A percentile compares a stretch with the other conserved stretches of the same genome.
Evolutionary conservation across 768 basidiomycete species (phyloP).

Genomic region (Trametes maxima): DNA sequence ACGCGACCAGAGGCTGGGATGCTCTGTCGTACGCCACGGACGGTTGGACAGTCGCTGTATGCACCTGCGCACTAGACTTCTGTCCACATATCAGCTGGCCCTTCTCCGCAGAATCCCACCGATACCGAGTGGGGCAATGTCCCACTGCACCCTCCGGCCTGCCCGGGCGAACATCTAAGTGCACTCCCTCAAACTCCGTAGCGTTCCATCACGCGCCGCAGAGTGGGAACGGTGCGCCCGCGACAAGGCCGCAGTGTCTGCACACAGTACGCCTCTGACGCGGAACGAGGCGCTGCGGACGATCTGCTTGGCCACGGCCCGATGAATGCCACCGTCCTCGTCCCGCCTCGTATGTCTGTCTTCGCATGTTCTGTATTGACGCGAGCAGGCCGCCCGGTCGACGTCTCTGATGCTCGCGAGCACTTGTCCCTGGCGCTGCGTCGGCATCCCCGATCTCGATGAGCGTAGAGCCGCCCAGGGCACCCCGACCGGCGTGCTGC

Average conservation of each 20-base stretch:
- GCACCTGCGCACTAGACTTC: no score
- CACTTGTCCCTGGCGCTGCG: slow-evolving; percentile 1
- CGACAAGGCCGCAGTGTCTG: neutral
- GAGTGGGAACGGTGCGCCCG: slow-evolving; percentile 5
- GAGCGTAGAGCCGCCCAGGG: slow-evolving; percentile 12
- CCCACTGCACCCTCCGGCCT: neutral
- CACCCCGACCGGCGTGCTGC: slow-evolving; percentile 9
- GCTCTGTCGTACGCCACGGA: no score
- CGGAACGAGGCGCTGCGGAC: neutral
- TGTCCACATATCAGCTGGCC: neutral
- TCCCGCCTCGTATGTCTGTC: neutral
- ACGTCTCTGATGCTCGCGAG: slow-evolving; percentile 11
- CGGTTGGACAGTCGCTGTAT: no score
- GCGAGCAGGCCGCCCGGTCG: neutral
- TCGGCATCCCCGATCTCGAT: slow-evolving; percentile 14
- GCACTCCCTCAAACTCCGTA: slow-evolving; percentile 7
- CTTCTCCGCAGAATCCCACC: neutral
- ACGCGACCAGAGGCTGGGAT: no score
- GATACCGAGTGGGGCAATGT: neutral
- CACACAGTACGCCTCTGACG: neutral
- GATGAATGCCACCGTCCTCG: neutral
- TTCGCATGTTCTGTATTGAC: slow-evolving; percentile 5
- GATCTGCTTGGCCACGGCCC: neutral
- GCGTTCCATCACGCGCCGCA: neutral
- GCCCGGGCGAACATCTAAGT: slow-evolving; percentile 3